A percentile compares a stretch with the other conserved stretches of the same genome.
These are phyloP conservation scores for Hymenoscyphus albidus DNA, from an alignment of 2,329 filamentous ascomycete genomes.

Conservation along the genomic window DNA sequence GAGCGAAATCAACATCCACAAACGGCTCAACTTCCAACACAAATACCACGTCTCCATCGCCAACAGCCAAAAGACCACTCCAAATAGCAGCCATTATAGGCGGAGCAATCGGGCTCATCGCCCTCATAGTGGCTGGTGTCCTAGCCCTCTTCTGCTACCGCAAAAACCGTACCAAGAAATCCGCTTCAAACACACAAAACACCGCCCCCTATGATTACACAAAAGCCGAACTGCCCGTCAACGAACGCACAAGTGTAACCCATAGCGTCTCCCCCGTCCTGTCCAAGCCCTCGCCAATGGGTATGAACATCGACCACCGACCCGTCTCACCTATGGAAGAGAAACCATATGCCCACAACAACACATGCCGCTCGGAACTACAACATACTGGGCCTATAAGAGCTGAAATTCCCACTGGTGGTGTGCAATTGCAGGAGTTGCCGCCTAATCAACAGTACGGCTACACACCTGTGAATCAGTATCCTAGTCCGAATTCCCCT, in stretches of 20 bases:
- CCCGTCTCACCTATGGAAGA: conserved; percentile 7
- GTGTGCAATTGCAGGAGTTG: conserved; percentile 7
- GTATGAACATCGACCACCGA: not conserved
- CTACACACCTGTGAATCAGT: not conserved
- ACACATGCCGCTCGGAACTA: conserved; percentile 4
- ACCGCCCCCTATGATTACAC: not conserved
- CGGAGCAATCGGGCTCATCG: conserved; percentile 7
- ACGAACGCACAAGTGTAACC: not conserved
- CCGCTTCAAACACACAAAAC: not conserved
- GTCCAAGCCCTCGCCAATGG: not conserved
- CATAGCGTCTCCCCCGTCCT: conserved; percentile 2
- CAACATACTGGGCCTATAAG: conserved; percentile 1
- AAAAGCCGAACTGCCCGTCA: conserved; percentile 5
- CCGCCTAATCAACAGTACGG: conserved; percentile 7
- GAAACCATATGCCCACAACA: not conserved
- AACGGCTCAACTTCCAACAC: not conserved
- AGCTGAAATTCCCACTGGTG: conserved; percentile 1
- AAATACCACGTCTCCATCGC: not conserved
- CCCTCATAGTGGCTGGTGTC: conserved; percentile 12
- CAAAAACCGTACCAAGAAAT: not conserved
- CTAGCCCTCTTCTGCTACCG: conserved; percentile 16
- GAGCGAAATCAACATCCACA: not conserved
- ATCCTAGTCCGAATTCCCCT: not conserved
- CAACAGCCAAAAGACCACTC: not conserved
- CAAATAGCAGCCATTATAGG: conserved; percentile 19